These are phyloP conservation scores for Amniculicola lignicola DNA, from an alignment of 495 filamentous ascomycete species.

Conservation along the genomic window DNA sequence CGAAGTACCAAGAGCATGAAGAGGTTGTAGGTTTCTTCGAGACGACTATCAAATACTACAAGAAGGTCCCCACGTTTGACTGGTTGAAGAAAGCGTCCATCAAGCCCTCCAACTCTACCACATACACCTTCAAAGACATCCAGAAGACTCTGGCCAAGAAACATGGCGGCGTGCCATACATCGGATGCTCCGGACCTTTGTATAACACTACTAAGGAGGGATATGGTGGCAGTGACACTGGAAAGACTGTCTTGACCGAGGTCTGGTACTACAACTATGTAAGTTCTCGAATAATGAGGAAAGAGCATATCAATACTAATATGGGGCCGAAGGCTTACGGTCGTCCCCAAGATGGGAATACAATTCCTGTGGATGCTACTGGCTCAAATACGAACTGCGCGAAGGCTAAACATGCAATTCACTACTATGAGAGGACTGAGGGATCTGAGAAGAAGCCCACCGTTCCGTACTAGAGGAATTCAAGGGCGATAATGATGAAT, in stretches of 20 bases:
- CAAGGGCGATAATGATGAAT: too few relatives aligned
- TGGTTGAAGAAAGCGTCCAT: conserved; percentile 35
- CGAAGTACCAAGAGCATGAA: conserved; percentile 42
- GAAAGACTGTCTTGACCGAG: conserved; percentile 47
- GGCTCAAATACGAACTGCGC: conserved; percentile 45
- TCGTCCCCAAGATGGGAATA: conserved; percentile 45
- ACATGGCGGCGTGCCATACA: conserved; percentile 46
- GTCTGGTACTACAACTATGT: conserved; percentile 49
- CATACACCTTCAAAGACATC: conserved; percentile 44
- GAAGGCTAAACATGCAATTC: conserved; percentile 42
- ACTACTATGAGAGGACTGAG: conserved; percentile 44
- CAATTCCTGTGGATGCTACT: conserved; percentile 43
- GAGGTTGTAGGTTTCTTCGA: conserved; percentile 52
- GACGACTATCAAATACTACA: conserved; percentile 42
- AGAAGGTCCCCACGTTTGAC: conserved; percentile 46
- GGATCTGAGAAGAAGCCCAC: conserved; percentile 28
- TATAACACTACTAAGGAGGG: conserved; percentile 51
- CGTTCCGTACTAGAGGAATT: conserved; percentile 18
- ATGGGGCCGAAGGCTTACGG: conserved; percentile 43
- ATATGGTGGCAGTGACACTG: conserved; percentile 45
- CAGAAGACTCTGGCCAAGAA: conserved; percentile 39
- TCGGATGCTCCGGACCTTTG: conserved; percentile 49
- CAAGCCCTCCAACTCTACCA: conserved; percentile 34
- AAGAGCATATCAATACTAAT: background rate
- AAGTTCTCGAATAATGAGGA: conserved; percentile 1